These are phyloP conservation scores for Xylaria grammica DNA, from an alignment of 495 filamentous ascomycete species.

Conservation along the genomic window DNA sequence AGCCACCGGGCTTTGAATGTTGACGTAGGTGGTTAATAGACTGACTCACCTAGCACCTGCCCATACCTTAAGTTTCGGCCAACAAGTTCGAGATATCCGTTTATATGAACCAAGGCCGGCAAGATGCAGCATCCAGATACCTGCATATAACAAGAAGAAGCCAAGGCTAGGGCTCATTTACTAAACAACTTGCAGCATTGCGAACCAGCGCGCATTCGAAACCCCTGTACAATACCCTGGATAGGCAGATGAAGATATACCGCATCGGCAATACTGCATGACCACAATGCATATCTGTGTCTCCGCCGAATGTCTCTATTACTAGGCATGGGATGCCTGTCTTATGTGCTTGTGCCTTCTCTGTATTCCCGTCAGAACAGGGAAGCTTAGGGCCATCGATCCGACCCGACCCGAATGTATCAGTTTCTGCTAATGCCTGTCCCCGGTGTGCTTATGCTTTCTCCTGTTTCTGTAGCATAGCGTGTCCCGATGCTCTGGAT, in stretches of 20 bases:
- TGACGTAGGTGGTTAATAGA: too few species aligned
- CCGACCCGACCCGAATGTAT: not conserved
- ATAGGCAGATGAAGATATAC: not conserved
- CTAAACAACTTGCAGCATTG: not conserved
- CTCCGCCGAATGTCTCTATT: conserved; percentile 1
- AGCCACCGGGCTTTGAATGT: not conserved
- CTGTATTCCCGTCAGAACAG: not conserved
- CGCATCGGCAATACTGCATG: conserved; percentile 15
- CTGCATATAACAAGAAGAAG: not conserved
- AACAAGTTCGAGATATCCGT: not conserved
- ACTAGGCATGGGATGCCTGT: conserved; percentile 6
- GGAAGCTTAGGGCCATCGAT: not conserved
- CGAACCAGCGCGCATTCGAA: not conserved
- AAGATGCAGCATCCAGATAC: conserved; percentile 2
- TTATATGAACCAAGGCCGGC: not conserved
- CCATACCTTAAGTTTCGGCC: too few species aligned
- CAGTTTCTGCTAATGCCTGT: conserved; percentile 4
- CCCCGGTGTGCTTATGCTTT: conserved; percentile 1
- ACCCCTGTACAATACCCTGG: conserved; percentile 5
- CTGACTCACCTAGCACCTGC: too few species aligned
- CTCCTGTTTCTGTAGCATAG: not conserved
- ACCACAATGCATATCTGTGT: not conserved
- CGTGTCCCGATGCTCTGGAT: conserved; percentile 17
- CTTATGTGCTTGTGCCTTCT: not conserved
- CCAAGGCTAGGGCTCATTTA: not conserved